phyloP scores from a whole-genome alignment of 2,329 filamentous ascomycete genomes.

The Fusarium sp. region DNA sequence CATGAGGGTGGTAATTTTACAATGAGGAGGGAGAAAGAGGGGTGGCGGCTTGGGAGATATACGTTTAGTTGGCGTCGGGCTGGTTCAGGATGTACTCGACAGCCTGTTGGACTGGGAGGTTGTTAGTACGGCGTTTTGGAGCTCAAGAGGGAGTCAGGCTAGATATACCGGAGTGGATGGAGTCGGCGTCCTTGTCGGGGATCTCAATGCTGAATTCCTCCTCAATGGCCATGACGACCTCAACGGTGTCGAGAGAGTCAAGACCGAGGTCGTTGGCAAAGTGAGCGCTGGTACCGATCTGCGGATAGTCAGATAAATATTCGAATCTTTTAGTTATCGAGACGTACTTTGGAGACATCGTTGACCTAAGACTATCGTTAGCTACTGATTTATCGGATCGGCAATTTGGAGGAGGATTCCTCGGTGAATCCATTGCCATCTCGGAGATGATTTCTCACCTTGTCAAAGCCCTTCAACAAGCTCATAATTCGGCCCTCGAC shows the following conservation, averaged over 20 bases:
- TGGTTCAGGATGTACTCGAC: slow-evolving; percentile 93
- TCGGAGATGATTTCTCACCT: slow-evolving; percentile 57
- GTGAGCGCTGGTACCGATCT: slow-evolving; percentile 88
- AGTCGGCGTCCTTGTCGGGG: slow-evolving; percentile 94
- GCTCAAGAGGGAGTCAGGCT: neutral
- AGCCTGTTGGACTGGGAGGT: slow-evolving; percentile 81
- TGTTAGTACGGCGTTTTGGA: neutral
- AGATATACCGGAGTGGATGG: slow-evolving; percentile 87
- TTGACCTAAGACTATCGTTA: slow-evolving; percentile 66
- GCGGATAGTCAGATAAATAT: slow-evolving; percentile 20
- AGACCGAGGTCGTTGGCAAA: slow-evolving; percentile 97
- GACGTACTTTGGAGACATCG: slow-evolving; percentile 69
- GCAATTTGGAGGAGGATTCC: neutral
- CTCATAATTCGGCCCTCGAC: slow-evolving; percentile 93
- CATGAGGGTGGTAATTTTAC: slow-evolving; percentile 41
- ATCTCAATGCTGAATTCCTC: slow-evolving; percentile 95
- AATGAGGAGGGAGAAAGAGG: slow-evolving; percentile 28
- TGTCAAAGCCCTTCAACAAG: slow-evolving; percentile 95
- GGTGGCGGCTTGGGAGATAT: slow-evolving; percentile 10
- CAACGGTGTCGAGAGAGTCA: slow-evolving; percentile 97
- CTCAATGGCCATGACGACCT: slow-evolving; percentile 99
- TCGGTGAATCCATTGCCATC: neutral
- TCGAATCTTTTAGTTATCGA: neutral
- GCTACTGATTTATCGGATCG: slow-evolving; percentile 28
- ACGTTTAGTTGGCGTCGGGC: slow-evolving; percentile 80